Evolutionary conservation across 1,139 yeast species (phyloP).

Genomic region (Yamadazyma atmosphaerica): DNA sequence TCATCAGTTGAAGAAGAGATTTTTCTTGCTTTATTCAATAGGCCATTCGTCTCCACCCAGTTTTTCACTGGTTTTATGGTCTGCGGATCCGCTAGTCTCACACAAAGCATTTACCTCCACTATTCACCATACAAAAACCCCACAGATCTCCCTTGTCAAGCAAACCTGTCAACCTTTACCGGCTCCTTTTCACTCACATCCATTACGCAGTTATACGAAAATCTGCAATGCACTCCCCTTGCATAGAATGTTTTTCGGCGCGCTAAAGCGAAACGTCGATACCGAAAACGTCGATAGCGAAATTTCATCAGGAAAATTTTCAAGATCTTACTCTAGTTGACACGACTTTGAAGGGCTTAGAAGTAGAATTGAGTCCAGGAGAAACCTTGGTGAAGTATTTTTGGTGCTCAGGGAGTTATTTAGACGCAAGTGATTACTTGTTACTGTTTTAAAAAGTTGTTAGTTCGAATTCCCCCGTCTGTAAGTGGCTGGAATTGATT

Average conservation of each 20-base stretch:
- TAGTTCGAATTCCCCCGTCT: too few species aligned
- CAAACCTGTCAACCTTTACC: too few species aligned
- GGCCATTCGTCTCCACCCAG: conserved; percentile 20
- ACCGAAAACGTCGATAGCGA: not conserved
- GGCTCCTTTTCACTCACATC: too few species aligned
- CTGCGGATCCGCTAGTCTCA: conserved; percentile 3
- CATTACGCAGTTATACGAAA: too few species aligned
- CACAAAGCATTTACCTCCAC: conserved; percentile 1
- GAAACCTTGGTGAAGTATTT: too few species aligned
- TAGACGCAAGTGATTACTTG: too few species aligned
- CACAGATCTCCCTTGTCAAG: too few species aligned
- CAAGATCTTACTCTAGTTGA: not conserved
- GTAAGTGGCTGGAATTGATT: too few species aligned
- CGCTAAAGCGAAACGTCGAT: not conserved
- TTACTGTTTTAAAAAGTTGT: too few species aligned
- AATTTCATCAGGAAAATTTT: not conserved
- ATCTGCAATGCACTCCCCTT: conserved; percentile 1
- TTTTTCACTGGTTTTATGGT: conserved; percentile 27
- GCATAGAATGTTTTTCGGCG: conserved; percentile 1
- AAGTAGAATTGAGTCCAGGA: too few species aligned
- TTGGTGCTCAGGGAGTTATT: too few species aligned
- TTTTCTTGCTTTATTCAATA: conserved; percentile 20
- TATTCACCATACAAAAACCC: not conserved
- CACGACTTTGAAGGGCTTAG: not conserved
- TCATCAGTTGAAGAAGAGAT: conserved; percentile 1